Percentiles rank a stretch among this genome's conserved stretches.
phyloP scores from a whole-genome alignment of 148 eudicot genomes.

The Dianthus caryophyllus region DNA sequence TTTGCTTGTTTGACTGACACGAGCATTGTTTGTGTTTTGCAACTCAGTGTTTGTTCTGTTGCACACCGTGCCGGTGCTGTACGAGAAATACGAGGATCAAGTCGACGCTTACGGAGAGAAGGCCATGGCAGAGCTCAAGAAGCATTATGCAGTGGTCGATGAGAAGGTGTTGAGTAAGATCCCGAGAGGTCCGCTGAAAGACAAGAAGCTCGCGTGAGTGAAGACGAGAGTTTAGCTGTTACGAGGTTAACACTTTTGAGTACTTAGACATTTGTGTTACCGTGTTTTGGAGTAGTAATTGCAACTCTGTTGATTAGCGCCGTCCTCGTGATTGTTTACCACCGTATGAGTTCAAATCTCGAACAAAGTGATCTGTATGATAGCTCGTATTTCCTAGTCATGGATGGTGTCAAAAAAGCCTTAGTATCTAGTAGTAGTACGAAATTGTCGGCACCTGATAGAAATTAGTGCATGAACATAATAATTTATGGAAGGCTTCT shows the following conservation, averaged over 20 bases:
- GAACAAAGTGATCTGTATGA: slow-evolving; percentile 23
- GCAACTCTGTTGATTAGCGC: slow-evolving; percentile 12
- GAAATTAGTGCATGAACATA: slow-evolving; percentile 16
- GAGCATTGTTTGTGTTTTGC: neutral
- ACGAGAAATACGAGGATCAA: slow-evolving; percentile 83
- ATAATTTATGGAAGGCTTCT: slow-evolving; percentile 22
- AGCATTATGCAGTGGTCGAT: slow-evolving; percentile 73
- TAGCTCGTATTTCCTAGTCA: slow-evolving; percentile 16
- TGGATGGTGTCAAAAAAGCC: slow-evolving; percentile 17
- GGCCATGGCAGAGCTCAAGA: slow-evolving; percentile 67
- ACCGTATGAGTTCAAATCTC: slow-evolving; percentile 22
- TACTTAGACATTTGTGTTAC: slow-evolving; percentile 15
- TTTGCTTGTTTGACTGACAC: slow-evolving; percentile 1
- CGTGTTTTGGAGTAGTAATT: slow-evolving; percentile 13
- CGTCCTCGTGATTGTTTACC: slow-evolving; percentile 15
- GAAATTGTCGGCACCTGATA: slow-evolving; percentile 17
- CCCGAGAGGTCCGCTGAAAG: slow-evolving; percentile 60
- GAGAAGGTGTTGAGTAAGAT: slow-evolving; percentile 75
- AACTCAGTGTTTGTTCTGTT: slow-evolving; percentile 61
- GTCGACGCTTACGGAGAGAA: slow-evolving; percentile 81
- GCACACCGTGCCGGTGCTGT: slow-evolving; percentile 75
- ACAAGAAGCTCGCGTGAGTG: slow-evolving; percentile 45
- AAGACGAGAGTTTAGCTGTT: slow-evolving; percentile 14
- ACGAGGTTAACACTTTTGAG: slow-evolving; percentile 9
- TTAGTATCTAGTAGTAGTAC: slow-evolving; percentile 19